Conservation (phyloP, 2,329 filamentous ascomycete species). For the Mycocentrospora acerina region DNA sequence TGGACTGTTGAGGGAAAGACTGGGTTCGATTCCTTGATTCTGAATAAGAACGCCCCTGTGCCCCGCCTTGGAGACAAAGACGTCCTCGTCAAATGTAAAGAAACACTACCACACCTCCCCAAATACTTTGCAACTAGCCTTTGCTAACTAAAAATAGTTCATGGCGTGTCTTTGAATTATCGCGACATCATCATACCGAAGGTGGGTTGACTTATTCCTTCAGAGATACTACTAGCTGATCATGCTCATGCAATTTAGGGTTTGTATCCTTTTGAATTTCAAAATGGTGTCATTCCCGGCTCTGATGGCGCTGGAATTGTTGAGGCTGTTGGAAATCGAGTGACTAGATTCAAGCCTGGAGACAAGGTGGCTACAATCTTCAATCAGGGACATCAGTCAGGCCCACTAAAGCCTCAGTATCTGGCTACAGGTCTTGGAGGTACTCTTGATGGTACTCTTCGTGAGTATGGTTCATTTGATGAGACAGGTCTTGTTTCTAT, state of each 20-base stretch:
- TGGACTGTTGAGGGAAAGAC: slow-evolving; percentile 59
- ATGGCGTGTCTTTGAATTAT: slow-evolving; percentile 52
- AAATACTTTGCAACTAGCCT: slow-evolving; percentile 7
- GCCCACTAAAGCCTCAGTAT: slow-evolving; percentile 45
- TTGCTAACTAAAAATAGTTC: slow-evolving; percentile 46
- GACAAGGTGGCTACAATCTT: slow-evolving; percentile 66
- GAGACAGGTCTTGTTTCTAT: slow-evolving; percentile 66
- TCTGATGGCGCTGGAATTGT: slow-evolving; percentile 58
- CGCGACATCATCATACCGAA: slow-evolving; percentile 52
- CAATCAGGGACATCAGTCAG: slow-evolving; percentile 59
- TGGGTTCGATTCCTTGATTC: slow-evolving; percentile 63
- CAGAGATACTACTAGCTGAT: too few species aligned
- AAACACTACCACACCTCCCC: neutral
- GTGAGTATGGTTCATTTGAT: slow-evolving; percentile 67
- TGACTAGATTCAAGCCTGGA: slow-evolving; percentile 58
- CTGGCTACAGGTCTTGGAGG: slow-evolving; percentile 65
- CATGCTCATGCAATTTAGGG: too few species aligned
- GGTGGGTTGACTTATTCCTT: slow-evolving; percentile 49
- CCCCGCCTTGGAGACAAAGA: slow-evolving; percentile 68
- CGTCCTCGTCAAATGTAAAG: slow-evolving; percentile 65
- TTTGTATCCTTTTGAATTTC: too few species aligned
- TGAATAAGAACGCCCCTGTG: slow-evolving; percentile 54
- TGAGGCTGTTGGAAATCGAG: slow-evolving; percentile 57
- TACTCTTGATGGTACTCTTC: slow-evolving; percentile 65
- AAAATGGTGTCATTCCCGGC: slow-evolving; percentile 47